A percentile compares a stretch with the other conserved stretches of the same genome.
phyloP scores from a whole-genome alignment of 176 grass and related monocot genomes.

The Carex parvula region DNA sequence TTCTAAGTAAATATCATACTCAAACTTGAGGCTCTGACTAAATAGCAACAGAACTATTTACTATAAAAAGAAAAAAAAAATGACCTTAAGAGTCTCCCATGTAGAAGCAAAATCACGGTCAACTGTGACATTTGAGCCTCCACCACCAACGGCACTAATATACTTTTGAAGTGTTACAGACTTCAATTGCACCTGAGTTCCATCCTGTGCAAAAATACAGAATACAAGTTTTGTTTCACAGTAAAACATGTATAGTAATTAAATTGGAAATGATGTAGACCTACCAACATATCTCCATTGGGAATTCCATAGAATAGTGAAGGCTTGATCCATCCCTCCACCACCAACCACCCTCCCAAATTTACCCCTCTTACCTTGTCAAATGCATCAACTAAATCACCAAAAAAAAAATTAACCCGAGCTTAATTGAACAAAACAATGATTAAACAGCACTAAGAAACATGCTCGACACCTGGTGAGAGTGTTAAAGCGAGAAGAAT shows the following conservation, averaged over 20 bases:
- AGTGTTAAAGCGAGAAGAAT: slow-evolving; percentile 17
- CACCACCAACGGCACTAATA: slow-evolving; percentile 34
- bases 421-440: background rate
- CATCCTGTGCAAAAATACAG: slow-evolving; percentile 50
- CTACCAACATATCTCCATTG: slow-evolving; percentile 79
- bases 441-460: background rate
- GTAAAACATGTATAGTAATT: background rate
- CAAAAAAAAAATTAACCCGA: background rate
- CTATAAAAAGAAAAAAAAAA: background rate
- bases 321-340: slow-evolving; percentile 88
- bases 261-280: slow-evolving; percentile 10
- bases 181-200: slow-evolving; percentile 74
- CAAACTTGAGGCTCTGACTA: background rate
- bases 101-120: slow-evolving; percentile 51
- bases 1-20: slow-evolving; percentile 1
- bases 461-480: slow-evolving; percentile 17
- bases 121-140: slow-evolving; percentile 46
- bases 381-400: slow-evolving; percentile 39
- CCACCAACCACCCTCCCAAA: slow-evolving; percentile 84
- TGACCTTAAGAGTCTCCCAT: slow-evolving; percentile 90
- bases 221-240: background rate
- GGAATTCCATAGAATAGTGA: slow-evolving; percentile 71
- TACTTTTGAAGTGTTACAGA: slow-evolving; percentile 70
- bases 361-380: slow-evolving; percentile 67
- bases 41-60: background rate